phyloP scores from a whole-genome alignment of 106 monocot species.

The Dendrobium catenatum region DNA sequence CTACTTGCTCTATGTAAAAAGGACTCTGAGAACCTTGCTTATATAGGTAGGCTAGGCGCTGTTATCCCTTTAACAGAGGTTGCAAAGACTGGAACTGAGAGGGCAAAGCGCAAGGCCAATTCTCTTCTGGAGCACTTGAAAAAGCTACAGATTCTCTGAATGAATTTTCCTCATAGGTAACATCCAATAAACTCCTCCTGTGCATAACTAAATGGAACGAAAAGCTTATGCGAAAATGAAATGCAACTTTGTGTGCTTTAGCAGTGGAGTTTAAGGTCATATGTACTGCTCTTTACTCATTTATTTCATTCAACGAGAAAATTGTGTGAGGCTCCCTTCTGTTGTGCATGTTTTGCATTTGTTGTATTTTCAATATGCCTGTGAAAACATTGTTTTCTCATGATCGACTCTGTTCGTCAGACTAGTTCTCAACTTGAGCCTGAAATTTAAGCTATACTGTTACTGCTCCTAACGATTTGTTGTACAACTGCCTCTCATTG shows the following conservation, averaged over 20 bases:
- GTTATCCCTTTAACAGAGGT: slow-evolving; percentile 55
- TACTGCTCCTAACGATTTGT: not conserved
- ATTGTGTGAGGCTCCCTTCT: not conserved
- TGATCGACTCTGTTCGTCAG: not conserved
- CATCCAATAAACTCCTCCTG: not conserved
- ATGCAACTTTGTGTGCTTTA: not conserved
- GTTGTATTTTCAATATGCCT: not conserved
- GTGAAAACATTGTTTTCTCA: not conserved
- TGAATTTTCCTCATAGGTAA: not conserved
- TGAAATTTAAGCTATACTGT: not conserved
- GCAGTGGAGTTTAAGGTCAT: not conserved
- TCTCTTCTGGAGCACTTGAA: slow-evolving; percentile 61
- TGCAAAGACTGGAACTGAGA: slow-evolving; percentile 60
- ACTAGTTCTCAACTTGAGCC: not conserved
- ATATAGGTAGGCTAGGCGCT: slow-evolving; percentile 54
- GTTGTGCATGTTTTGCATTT: not conserved
- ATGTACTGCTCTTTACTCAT: not conserved
- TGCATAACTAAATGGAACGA: not conserved
- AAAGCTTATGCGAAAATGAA: not conserved
- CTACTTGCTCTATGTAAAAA: slow-evolving; percentile 76
- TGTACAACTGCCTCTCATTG: not conserved
- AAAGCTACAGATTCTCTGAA: slow-evolving; percentile 33
- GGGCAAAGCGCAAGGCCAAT: slow-evolving; percentile 76
- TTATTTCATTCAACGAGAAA: not conserved
- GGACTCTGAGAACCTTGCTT: slow-evolving; percentile 61